Percentiles rank a stretch among this genome's conserved stretches.
Conservation (phyloP, 176 grass and related monocot species). For the Carex scoparia region DNA sequence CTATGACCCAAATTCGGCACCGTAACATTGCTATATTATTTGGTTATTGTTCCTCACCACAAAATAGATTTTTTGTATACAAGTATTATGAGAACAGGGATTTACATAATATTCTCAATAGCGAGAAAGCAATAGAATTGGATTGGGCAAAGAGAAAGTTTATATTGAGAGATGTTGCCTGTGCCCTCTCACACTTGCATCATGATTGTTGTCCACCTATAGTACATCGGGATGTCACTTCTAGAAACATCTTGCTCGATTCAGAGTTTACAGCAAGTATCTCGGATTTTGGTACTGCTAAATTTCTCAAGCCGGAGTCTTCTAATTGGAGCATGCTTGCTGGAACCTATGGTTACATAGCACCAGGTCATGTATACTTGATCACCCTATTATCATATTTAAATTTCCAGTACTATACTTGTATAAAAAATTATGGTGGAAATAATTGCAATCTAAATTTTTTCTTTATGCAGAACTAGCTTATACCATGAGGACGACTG, state of each 20-base stretch:
- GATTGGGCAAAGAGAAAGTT: conserved; percentile 21
- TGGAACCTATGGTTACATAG: too few species aligned
- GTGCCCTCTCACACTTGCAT: not conserved
- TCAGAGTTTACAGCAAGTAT: too few species aligned
- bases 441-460: too few species aligned
- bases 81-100: conserved; percentile 17
- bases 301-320: too few species aligned
- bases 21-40: conserved; percentile 22
- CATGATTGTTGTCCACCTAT: not conserved
- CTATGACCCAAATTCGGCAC: conserved; percentile 21
- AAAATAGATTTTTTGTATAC: conserved; percentile 23
- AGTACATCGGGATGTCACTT: too few species aligned
- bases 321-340: too few species aligned
- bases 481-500: conserved; percentile 9
- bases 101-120: not conserved
- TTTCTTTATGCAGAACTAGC: conserved; percentile 22
- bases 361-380: too few species aligned
- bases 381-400: too few species aligned
- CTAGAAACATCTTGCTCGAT: too few species aligned
- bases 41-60: conserved; percentile 14
- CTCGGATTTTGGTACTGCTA: too few species aligned
- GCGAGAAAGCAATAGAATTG: not conserved
- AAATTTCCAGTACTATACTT: too few species aligned
- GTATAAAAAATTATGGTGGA: too few species aligned
- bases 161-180: not conserved